Conservation (phyloP, 225 moss, liverwort and hornwort genomes). For the Climacium dendroides region DNA sequence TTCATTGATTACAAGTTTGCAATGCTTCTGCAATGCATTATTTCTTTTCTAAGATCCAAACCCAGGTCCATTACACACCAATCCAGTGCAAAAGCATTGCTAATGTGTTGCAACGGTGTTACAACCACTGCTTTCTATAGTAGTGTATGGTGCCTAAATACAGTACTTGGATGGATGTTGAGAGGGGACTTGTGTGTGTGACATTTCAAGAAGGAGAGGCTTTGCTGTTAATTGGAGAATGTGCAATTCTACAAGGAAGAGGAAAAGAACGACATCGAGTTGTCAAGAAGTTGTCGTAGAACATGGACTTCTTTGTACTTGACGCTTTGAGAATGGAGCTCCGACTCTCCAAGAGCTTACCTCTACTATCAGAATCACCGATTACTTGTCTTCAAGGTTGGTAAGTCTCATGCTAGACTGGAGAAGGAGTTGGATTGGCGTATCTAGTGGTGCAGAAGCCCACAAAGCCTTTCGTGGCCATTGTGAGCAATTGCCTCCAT, state of each 20-base stretch:
- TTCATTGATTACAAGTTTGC: too few species aligned
- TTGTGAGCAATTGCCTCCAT: constrained; percentile 23
- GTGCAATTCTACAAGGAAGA: constrained; percentile 90
- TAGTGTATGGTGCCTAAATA: neutral
- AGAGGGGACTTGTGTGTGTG: neutral
- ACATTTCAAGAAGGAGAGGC: constrained; percentile 56
- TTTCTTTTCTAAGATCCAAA: too few species aligned
- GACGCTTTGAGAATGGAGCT: constrained; percentile 89
- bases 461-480: constrained; percentile 66
- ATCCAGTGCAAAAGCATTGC: too few species aligned
- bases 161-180: neutral
- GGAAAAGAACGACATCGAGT: constrained; percentile 71
- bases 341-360: constrained; percentile 74
- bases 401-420: constrained; percentile 73
- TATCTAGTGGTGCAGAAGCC: constrained; percentile 59
- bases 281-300: constrained; percentile 65
- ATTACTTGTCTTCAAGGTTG: constrained; percentile 40
- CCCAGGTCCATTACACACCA: too few species aligned
- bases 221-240: constrained; percentile 71
- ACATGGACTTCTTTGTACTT: constrained; percentile 64
- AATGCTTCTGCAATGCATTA: too few species aligned
- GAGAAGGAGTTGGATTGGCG: constrained; percentile 60
- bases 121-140: neutral
- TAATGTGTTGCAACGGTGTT: too few species aligned
- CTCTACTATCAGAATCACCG: constrained; percentile 68